A percentile compares a stretch with the other conserved stretches of the same genome.
Evolutionary conservation across 768 basidiomycete species (phyloP).

Genomic region (Mycena alexandri): DNA sequence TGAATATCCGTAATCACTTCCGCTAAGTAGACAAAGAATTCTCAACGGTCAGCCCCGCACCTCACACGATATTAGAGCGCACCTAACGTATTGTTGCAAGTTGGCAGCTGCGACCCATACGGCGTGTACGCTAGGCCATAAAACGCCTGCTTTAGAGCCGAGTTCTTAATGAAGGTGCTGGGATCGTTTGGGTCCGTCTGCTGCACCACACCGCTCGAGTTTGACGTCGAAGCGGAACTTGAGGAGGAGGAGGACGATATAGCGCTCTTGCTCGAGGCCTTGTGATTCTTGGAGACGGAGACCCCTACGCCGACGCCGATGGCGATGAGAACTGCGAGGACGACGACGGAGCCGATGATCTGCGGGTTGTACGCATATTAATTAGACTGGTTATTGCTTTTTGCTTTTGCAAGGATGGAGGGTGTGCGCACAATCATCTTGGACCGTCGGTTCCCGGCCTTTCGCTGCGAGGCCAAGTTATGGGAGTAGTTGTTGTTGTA

Average conservation of each 20-base stretch:
- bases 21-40: constrained; percentile 42
- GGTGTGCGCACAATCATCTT: constrained; percentile 67
- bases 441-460: constrained; percentile 52
- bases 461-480: constrained; percentile 1
- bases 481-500: constrained; percentile 17
- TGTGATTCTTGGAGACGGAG: constrained; percentile 67
- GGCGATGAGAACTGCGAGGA: constrained; percentile 10
- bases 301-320: constrained; percentile 66
- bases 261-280: constrained; percentile 45
- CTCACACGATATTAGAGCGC: constrained; percentile 30
- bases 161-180: constrained; percentile 80
- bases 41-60: background rate
- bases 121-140: constrained; percentile 94
- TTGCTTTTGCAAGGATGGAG: constrained; percentile 9
- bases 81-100: constrained; percentile 71
- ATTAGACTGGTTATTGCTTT: background rate
- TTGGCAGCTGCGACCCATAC: constrained; percentile 73
- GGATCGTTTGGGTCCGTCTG: constrained; percentile 72
- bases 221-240: constrained; percentile 18
- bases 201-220: constrained; percentile 41
- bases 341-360: constrained; percentile 62
- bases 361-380: constrained; percentile 39
- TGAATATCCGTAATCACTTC: constrained; percentile 80
- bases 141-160: constrained; percentile 78
- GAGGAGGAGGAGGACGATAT: constrained; percentile 11